Base-by-base conservation (phyloP, 2,329 filamentous ascomycete species). In the Rasamsonia emersonii region DNA sequence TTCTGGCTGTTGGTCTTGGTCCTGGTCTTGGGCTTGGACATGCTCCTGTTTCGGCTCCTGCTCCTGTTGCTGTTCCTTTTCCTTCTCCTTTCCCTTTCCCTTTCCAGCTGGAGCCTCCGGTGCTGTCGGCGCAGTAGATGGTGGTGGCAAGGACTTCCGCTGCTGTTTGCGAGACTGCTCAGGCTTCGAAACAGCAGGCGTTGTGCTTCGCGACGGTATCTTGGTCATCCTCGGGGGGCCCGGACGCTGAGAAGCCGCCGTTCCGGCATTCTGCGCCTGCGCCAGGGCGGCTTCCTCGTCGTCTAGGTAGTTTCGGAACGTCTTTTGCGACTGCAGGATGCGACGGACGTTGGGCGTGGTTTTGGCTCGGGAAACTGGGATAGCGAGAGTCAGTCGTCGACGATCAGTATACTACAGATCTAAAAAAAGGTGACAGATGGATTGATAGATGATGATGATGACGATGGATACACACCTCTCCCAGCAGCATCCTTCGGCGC, bases 231-330 rank as follows among this genome's bases (percentile, higher is more conserved):
- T 47, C 18, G 39, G 35, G 4, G 31, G 28, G 10, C 39, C 39
- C 24, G 41, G 27, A 10, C 49, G 44, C 21, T 43, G 43, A 11
- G 16, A n/a, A 9, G 35, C 24, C 18, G 38, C 25, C n/a, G 41
- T 30, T 11, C 41, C 28, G 2, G 36, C 21, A 18, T 41, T 41
- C 29, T 39, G 27, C 15, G 38, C 42, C 20, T 53, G 44, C 10
- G 53, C 47, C 7, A 60, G 46, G 1, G 57, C 54, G 4, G 65
- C 65, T 43, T 68, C 65, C 45, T 68, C 65, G 36, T 68, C 65
- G 30, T 67, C 66, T n/a, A 69, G 53, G 40, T 68, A 62, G 37
- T 69, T 68, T 27, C 59, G 55, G 43, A 68, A 69, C 0, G 62
- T 66, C 46, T 68, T 66, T 36, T 66, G 64, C 13, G 64, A 67